Evolutionary conservation across 441 rosid species (phyloP).

Genomic region (Jatropha multifida): DNA sequence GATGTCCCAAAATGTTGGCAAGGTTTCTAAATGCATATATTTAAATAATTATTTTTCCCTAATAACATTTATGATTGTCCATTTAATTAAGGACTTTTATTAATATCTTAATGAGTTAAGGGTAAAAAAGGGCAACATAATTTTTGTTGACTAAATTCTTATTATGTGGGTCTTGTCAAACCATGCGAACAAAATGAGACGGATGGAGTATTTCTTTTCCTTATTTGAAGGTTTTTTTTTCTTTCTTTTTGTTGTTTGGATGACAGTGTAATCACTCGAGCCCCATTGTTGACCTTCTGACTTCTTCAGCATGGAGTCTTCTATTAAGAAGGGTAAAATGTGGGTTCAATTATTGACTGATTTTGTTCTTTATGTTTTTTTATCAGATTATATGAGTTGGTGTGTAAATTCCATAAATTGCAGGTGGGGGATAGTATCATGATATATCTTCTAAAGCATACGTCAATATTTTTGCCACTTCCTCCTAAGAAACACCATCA

Average conservation of each 20-base stretch:
- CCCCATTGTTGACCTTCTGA: slow-evolving; percentile 49
- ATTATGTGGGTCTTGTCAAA: too few relatives aligned
- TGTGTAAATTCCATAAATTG: slow-evolving; percentile 18
- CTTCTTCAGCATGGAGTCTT: slow-evolving; percentile 65
- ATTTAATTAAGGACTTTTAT: too few relatives aligned
- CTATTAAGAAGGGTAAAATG: slow-evolving; percentile 64
- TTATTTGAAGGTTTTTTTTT: neutral
- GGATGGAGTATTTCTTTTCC: too few relatives aligned
- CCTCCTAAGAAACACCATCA: slow-evolving; percentile 55
- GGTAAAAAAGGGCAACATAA: too few relatives aligned
- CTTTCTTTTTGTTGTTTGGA: neutral
- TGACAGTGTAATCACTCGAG: slow-evolving; percentile 52
- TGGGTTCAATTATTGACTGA: neutral
- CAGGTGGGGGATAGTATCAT: slow-evolving; percentile 78
- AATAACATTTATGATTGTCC: too few relatives aligned
- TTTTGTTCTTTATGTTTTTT: slow-evolving; percentile 2
- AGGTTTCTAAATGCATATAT: too few relatives aligned
- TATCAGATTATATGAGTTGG: neutral
- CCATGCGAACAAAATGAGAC: too few relatives aligned
- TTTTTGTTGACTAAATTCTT: too few relatives aligned
- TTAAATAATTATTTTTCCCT: too few relatives aligned
- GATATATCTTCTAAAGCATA: slow-evolving; percentile 59
- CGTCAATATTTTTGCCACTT: slow-evolving; percentile 65
- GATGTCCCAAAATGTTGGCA: too few relatives aligned
- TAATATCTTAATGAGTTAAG: too few relatives aligned